A percentile compares a stretch with the other conserved stretches of the same genome.
phyloP scores from a whole-genome alignment of 2,329 filamentous ascomycete genomes.

The Ophioceras dolichostomum region DNA sequence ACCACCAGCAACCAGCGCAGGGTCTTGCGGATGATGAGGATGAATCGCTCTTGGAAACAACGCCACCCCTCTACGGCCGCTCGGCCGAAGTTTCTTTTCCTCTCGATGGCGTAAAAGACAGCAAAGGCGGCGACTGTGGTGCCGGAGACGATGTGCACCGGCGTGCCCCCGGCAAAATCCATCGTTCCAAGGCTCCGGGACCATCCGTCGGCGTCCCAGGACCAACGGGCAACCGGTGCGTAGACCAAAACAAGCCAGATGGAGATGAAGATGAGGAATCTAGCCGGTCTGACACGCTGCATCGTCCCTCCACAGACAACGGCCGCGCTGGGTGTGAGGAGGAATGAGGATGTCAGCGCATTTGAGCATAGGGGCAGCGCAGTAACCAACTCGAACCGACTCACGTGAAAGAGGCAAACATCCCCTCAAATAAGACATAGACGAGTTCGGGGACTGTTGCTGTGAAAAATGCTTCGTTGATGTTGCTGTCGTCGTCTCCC shows the following conservation, averaged over 20 bases:
- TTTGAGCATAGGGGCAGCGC: no score
- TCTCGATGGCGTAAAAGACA: conserved; percentile 5
- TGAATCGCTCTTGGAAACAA: no score
- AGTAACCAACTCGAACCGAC: no score
- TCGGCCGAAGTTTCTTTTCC: background rate
- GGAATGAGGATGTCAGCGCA: no score
- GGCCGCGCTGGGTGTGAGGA: background rate
- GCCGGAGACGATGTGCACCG: conserved; percentile 10
- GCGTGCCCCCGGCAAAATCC: conserved; percentile 11
- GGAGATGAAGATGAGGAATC: background rate
- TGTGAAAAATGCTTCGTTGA: background rate
- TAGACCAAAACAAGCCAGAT: conserved; percentile 5
- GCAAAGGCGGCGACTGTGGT: conserved; percentile 6
- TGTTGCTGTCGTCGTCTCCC: no score
- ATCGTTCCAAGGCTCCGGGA: conserved; percentile 7
- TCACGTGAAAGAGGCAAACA: background rate
- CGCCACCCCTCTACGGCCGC: no score
- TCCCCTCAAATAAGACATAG: background rate
- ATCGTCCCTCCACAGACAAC: background rate
- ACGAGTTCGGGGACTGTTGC: background rate
- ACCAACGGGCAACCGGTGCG: conserved; percentile 10
- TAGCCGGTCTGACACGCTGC: background rate
- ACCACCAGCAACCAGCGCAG: no score
- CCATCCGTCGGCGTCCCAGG: conserved; percentile 10
- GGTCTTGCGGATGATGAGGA: no score